These are phyloP conservation scores for Zancudomyces culisetae DNA, from an alignment of 371 early-diverging fungal species.

Conservation along the genomic window DNA sequence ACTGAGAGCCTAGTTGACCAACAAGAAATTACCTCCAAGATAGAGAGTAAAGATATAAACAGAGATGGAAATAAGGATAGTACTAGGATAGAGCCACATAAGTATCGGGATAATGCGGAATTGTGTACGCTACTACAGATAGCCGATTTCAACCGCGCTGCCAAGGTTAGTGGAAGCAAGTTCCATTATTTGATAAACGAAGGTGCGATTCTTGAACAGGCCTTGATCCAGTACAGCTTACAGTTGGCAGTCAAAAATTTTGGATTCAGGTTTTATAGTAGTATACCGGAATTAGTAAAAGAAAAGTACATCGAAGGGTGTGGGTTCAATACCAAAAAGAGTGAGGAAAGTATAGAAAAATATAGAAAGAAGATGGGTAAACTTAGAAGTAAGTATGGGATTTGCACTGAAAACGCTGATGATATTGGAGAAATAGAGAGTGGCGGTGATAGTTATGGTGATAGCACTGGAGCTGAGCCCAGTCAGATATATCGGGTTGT, in stretches of 20 bases:
- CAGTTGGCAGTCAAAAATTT: conserved; percentile 42
- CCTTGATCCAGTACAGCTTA: conserved; percentile 68
- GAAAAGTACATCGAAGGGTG: conserved; percentile 67
- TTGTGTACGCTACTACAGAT: conserved; percentile 40
- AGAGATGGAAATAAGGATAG: background rate
- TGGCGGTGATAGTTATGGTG: background rate
- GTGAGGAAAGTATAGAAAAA: background rate
- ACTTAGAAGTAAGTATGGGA: background rate
- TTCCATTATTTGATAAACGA: conserved; percentile 72
- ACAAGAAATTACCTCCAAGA: background rate
- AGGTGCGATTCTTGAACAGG: conserved; percentile 70
- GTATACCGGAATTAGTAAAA: conserved; percentile 67
- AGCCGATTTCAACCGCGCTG: conserved; percentile 69
- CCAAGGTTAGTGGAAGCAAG: conserved; percentile 60
- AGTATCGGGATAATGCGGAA: conserved; percentile 43
- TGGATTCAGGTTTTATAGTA: conserved; percentile 53
- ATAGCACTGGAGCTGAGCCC: conserved; percentile 23
- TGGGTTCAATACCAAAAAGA: conserved; percentile 62
- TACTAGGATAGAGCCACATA: background rate
- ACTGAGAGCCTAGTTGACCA: too few species aligned
- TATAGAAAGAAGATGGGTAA: conserved; percentile 1
- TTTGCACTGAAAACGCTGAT: background rate
- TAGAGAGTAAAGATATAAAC: background rate
- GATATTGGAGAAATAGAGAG: background rate
- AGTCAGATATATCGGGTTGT: conserved; percentile 57